Evolutionary conservation across 441 rosid species (phyloP).

Genomic region (California macrophylla): DNA sequence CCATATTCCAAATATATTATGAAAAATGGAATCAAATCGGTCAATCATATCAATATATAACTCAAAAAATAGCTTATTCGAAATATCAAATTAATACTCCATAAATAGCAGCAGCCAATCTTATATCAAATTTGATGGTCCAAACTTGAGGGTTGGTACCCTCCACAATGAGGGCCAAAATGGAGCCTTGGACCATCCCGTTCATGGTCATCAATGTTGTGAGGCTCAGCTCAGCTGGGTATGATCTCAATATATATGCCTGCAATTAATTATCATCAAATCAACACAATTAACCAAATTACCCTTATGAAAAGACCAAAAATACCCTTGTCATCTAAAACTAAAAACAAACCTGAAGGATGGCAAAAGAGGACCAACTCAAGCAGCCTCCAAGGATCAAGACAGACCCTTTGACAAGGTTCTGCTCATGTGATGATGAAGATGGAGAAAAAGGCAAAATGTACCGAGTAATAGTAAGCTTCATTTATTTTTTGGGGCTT

Average conservation of each 20-base stretch:
- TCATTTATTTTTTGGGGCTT: no score
- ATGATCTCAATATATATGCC: not conserved
- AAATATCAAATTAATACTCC: not conserved
- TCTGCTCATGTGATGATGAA: no score
- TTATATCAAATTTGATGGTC: not conserved
- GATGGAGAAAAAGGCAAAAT: no score
- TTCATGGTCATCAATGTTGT: not conserved
- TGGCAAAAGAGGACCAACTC: not conserved
- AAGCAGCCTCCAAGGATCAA: no score
- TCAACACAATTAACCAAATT: not conserved
- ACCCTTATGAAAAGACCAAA: no score
- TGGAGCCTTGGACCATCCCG: not conserved
- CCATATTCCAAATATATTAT: no score
- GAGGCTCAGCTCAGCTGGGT: not conserved
- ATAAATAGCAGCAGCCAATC: not conserved
- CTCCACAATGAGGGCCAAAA: not conserved
- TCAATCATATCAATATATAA: no score
- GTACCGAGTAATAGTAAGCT: no score
- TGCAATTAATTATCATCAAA: not conserved
- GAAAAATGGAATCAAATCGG: no score
- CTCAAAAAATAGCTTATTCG: no score
- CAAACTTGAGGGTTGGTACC: slow-evolving; percentile 1
- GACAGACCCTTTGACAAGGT: no score
- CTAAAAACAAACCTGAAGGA: not conserved
- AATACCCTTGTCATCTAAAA: not conserved